These are phyloP conservation scores for Neoscytalidium dimidiatum DNA, from an alignment of 2,329 filamentous ascomycete genomes.

Conservation along the genomic window DNA sequence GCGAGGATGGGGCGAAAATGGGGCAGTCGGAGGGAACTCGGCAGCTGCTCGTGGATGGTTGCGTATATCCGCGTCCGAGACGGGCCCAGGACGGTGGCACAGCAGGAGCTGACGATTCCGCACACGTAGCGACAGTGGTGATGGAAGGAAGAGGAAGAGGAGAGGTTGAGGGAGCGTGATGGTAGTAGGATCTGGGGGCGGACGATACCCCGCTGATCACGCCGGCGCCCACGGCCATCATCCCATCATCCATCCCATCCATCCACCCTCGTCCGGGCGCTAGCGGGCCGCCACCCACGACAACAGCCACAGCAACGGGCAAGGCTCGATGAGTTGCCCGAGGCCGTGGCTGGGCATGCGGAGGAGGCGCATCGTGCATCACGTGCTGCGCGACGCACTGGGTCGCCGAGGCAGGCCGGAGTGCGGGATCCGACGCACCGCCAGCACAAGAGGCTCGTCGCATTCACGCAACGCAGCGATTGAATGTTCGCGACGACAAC, in stretches of 20 bases:
- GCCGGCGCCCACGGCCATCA: neutral
- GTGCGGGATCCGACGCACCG: slow-evolving; percentile 5
- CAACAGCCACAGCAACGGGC: neutral
- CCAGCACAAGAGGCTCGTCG: no score
- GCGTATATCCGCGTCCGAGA: neutral
- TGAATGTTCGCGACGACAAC: no score
- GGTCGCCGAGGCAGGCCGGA: neutral
- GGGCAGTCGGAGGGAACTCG: neutral
- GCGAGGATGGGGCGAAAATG: neutral
- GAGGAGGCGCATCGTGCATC: neutral
- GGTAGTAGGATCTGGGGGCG: neutral
- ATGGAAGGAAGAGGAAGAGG: neutral
- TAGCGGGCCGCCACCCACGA: neutral
- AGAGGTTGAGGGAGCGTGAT: neutral
- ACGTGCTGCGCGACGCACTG: neutral
- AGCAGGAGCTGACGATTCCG: neutral
- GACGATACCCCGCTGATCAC: neutral
- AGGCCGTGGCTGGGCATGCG: neutral
- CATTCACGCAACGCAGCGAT: no score
- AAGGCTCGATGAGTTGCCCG: no score
- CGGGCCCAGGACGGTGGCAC: neutral
- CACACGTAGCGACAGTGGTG: neutral
- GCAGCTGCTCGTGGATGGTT: neutral
- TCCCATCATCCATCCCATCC: no score
- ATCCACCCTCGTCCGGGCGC: neutral